Conservation (phyloP, 352 stramenopile species). For the Phytophthora pistaciae region DNA sequence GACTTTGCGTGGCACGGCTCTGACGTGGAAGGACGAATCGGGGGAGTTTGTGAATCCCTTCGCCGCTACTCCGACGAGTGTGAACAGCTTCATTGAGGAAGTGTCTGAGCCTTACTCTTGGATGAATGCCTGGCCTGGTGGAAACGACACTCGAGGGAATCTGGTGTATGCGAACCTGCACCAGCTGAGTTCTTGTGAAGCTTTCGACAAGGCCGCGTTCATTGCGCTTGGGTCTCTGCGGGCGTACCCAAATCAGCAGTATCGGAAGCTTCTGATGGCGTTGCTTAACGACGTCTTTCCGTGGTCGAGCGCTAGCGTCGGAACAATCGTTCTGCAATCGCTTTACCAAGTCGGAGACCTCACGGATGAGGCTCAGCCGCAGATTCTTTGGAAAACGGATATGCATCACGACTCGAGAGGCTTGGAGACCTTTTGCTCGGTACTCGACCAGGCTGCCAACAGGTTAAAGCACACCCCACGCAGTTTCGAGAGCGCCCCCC, state of each 20-base stretch:
- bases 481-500: conserved; percentile 33
- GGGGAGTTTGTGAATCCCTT: conserved; percentile 50
- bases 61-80: conserved; percentile 23
- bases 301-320: conserved; percentile 48
- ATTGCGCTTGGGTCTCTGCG: conserved; percentile 50
- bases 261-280: conserved; percentile 50
- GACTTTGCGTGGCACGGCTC: conserved; percentile 14
- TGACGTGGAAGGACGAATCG: conserved; percentile 38
- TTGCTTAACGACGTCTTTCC: conserved; percentile 49
- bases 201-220: conserved; percentile 37
- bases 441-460: conserved; percentile 18
- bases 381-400: conserved; percentile 50
- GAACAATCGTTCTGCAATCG: conserved; percentile 46
- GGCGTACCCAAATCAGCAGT: conserved; percentile 60
- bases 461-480: conserved; percentile 39
- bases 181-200: conserved; percentile 8
- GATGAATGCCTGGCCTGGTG: conserved; percentile 51
- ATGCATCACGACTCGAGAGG: conserved; percentile 21
- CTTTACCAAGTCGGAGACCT: conserved; percentile 61
- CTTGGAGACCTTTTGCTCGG: conserved; percentile 23
- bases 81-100: conserved; percentile 44
- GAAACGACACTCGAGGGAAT: conserved; percentile 45
- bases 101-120: conserved; percentile 46
- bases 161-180: conserved; percentile 50
- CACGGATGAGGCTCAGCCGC: conserved; percentile 31